Conservation (phyloP, 768 basidiomycete species). For the Cystobasidiopsis lactophilus region DNA sequence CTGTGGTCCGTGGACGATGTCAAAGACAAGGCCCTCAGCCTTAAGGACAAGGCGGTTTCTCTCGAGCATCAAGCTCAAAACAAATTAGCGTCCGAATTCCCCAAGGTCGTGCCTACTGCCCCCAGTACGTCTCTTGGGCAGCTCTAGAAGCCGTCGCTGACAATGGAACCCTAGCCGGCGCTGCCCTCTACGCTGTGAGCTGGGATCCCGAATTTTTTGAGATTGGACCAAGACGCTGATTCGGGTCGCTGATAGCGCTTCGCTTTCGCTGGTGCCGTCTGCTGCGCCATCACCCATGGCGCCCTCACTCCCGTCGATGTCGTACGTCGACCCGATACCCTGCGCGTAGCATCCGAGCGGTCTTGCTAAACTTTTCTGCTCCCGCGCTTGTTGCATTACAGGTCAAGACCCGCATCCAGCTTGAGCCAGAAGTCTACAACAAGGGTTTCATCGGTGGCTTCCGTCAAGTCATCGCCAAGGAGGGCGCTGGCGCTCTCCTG, state of each 20-base stretch:
- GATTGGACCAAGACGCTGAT: no score
- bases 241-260: slow-evolving; percentile 12
- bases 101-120: neutral
- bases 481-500: slow-evolving; percentile 69
- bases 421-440: slow-evolving; percentile 23
- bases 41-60: slow-evolving; percentile 4
- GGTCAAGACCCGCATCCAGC: slow-evolving; percentile 30
- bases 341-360: neutral
- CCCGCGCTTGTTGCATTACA: no score
- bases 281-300: slow-evolving; percentile 19
- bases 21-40: slow-evolving; percentile 8
- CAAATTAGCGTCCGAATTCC: neutral
- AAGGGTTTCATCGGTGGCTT: slow-evolving; percentile 39
- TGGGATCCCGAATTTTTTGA: no score
- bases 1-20: slow-evolving; percentile 13
- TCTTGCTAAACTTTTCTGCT: neutral
- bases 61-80: neutral
- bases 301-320: slow-evolving; percentile 25
- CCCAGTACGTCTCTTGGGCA: no score
- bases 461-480: slow-evolving; percentile 47
- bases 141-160: no score
- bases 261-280: slow-evolving; percentile 20
- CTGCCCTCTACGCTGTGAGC: slow-evolving; percentile 15
- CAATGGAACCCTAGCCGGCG: slow-evolving; percentile 15
- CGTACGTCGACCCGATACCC: slow-evolving; percentile 8